Percentiles rank a stretch among this genome's conserved stretches.
Evolutionary conservation across 306 rosid species (phyloP).

Genomic region (Luffa acutangula): DNA sequence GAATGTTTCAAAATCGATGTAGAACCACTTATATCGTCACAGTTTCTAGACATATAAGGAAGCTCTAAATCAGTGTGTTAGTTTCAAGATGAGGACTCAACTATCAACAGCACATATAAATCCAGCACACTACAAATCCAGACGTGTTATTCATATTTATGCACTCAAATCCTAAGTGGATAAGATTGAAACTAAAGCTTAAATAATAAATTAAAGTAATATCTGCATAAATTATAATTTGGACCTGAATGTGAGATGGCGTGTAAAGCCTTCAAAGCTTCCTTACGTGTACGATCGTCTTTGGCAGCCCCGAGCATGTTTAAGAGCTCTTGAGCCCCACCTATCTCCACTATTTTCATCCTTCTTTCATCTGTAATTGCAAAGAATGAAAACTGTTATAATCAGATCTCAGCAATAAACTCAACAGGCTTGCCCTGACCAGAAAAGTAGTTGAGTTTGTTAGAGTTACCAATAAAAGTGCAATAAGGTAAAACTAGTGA

Average conservation of each 20-base stretch:
- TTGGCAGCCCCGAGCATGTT: slow-evolving; percentile 70
- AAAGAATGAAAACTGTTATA: neutral
- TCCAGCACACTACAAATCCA: neutral
- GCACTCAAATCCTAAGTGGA: neutral
- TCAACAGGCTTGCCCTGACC: neutral
- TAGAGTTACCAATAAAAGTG: neutral
- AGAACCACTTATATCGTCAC: neutral
- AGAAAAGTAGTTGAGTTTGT: neutral
- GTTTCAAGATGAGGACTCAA: neutral
- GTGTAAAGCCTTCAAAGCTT: slow-evolving; percentile 68
- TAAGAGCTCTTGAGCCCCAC: slow-evolving; percentile 60
- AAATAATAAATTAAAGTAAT: neutral
- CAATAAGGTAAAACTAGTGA: neutral
- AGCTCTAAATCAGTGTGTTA: neutral
- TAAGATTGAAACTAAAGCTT: neutral
- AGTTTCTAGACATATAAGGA: neutral
- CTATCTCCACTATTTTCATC: slow-evolving; percentile 69
- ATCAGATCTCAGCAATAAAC: neutral
- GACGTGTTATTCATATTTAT: neutral
- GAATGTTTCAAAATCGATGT: neutral
- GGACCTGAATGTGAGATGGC: slow-evolving; percentile 71
- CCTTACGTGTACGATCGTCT: slow-evolving; percentile 87
- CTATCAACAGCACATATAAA: neutral
- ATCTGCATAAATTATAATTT: neutral
- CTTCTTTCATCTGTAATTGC: slow-evolving; percentile 55